phyloP scores from a whole-genome alignment of 495 filamentous ascomycete genomes.

The Xylaria nigripes region DNA sequence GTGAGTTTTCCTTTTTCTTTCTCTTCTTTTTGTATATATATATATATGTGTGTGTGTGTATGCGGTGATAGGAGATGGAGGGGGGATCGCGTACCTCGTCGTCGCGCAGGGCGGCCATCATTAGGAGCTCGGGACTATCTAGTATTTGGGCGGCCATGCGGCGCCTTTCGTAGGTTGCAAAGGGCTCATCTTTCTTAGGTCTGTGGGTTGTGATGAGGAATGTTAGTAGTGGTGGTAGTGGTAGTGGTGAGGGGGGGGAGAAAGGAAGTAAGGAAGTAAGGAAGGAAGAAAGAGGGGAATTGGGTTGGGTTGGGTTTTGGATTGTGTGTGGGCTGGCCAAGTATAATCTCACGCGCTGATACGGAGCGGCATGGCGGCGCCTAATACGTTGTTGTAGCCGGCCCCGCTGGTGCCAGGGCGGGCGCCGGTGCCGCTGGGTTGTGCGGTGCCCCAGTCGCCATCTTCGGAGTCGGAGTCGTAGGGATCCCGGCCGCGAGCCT shows the following conservation, averaged over 20 bases:
- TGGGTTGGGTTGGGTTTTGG: too few species aligned
- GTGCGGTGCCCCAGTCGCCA: slow-evolving; percentile 9
- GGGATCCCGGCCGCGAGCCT: slow-evolving; percentile 45
- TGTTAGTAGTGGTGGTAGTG: too few species aligned
- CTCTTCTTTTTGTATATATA: too few species aligned
- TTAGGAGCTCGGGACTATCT: slow-evolving; percentile 43
- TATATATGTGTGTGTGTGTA: too few species aligned
- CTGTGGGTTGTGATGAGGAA: not conserved
- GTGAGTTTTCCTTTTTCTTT: too few species aligned
- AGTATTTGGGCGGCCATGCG: slow-evolving; percentile 38
- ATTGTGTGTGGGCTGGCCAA: too few species aligned
- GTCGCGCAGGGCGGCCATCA: slow-evolving; percentile 44
- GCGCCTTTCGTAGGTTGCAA: slow-evolving; percentile 26
- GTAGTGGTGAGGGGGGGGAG: too few species aligned
- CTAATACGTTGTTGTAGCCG: not conserved
- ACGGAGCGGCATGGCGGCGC: not conserved
- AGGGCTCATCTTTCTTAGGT: slow-evolving; percentile 20
- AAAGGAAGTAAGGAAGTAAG: too few species aligned
- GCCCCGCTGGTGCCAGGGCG: not conserved
- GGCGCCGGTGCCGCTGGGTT: not conserved
- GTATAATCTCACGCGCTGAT: not conserved
- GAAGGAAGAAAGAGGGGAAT: not conserved
- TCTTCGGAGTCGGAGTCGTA: slow-evolving; percentile 30
- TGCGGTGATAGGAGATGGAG: not conserved
- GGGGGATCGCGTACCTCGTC: slow-evolving; percentile 29